A percentile compares a stretch with the other conserved stretches of the same genome.
Conservation (phyloP, 768 basidiomycete species). For the Boletellus sp. region DNA sequence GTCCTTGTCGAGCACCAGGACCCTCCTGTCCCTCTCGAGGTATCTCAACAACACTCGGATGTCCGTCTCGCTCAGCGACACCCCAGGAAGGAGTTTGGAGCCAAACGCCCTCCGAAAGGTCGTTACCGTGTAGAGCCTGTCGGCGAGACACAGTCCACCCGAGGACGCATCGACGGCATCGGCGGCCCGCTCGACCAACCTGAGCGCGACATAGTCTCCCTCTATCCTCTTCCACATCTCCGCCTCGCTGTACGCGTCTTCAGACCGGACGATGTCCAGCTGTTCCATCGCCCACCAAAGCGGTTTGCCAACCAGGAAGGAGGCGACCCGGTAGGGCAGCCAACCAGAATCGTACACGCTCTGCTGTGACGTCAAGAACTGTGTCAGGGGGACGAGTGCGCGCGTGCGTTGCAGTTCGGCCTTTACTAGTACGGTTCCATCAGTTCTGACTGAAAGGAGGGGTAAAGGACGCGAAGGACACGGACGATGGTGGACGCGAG, state of each 20-base stretch:
- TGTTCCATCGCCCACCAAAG: constrained; percentile 87
- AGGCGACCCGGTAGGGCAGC: constrained; percentile 64
- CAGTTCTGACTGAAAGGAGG: constrained; percentile 10
- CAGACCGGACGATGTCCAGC: constrained; percentile 61
- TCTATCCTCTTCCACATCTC: constrained; percentile 55
- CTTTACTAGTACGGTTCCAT: constrained; percentile 53
- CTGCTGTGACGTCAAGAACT: constrained; percentile 52
- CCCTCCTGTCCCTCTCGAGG: constrained; percentile 70
- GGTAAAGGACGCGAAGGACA: constrained; percentile 12
- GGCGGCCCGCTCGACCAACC: constrained; percentile 64
- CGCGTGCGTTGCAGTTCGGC: constrained; percentile 53
- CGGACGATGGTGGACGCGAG: constrained; percentile 73
- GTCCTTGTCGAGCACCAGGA: constrained; percentile 61
- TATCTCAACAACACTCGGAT: constrained; percentile 68
- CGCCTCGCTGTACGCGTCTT: constrained; percentile 47
- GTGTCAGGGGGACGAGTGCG: constrained; percentile 44
- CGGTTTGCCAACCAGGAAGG: constrained; percentile 71
- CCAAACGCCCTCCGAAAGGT: constrained; percentile 62
- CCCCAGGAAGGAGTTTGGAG: constrained; percentile 35
- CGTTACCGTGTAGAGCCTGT: constrained; percentile 57
- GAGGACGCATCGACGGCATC: constrained; percentile 47
- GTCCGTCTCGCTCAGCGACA: constrained; percentile 58
- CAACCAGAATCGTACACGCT: constrained; percentile 71
- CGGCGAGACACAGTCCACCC: constrained; percentile 46
- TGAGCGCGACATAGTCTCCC: constrained; percentile 70